Evolutionary conservation across 2,329 filamentous ascomycete species (phyloP), one percentile per base, ranked within the genome.

Genomic region (Fusarium concolor): DNA sequence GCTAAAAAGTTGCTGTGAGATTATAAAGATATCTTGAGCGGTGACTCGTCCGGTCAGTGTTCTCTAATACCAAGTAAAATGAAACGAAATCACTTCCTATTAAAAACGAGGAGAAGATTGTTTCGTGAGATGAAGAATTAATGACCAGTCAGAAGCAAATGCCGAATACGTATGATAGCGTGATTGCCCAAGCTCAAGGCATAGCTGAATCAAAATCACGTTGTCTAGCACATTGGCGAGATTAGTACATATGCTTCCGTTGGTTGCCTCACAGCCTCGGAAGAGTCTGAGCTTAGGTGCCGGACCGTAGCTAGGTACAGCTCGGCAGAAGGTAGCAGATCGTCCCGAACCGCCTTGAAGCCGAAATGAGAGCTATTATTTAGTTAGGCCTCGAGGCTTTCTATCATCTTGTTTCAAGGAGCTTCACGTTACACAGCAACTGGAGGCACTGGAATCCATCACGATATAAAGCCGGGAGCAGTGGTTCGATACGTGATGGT

Each of bases 211-310:
- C 29, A 55, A 18, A 57, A 49, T 55, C 67, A 61, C 54, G 62
- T 70, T 67, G 54, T 64, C 49, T 53, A 37, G 24, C 42, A 63
- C 49, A 63, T 72, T 73, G 49, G 58, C 66, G 43, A 73, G 44
- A 73, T 68, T 71, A 47, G 24, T 20, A 33, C 3, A 20, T 20
- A 33, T 8, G 37, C 6, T 12, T 14, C 31, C 54, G 22, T n/a
- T 53, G 35, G 49, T 54, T 57, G 52, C 52, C 61, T 62, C 42
- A 55, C 57, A 57, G 55, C 52, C 61, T 62, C 42, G 65, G 55
- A 35, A 47, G 31, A 62, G 52, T 29, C 28, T 15, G 24, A 38
- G 56, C 55, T 56, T 35, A 20, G 38, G 26, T 62, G 33, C 58
- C 24, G 38, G 38, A 20, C 33, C 22, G 37, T 54, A 44, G 26